A percentile compares a stretch with the other conserved stretches of the same genome.
Evolutionary conservation across 495 filamentous ascomycete species (phyloP).

Genomic region (Staphylotrichum longicolle): DNA sequence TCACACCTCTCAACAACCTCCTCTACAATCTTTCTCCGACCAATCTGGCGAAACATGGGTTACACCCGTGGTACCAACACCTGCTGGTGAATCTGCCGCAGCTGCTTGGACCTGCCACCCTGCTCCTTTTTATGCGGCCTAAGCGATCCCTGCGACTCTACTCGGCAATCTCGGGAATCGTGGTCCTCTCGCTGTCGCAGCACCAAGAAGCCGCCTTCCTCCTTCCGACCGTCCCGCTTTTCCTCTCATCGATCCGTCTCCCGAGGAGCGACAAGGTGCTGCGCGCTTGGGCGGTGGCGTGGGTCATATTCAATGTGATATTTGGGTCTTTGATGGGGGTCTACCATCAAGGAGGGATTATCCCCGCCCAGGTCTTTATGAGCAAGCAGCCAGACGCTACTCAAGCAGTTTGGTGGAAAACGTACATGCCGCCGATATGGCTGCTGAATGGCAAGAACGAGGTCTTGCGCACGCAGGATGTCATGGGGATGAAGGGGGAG

Average conservation of each 20-base stretch:
- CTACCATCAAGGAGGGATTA: slow-evolving; percentile 91
- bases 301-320: slow-evolving; percentile 79
- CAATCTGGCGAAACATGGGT: slow-evolving; percentile 84
- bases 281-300: slow-evolving; percentile 61
- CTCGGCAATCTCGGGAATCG: slow-evolving; percentile 78
- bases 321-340: slow-evolving; percentile 83
- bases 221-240: slow-evolving; percentile 80
- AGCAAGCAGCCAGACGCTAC: slow-evolving; percentile 59
- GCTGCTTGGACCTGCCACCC: slow-evolving; percentile 82
- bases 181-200: slow-evolving; percentile 76
- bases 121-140: slow-evolving; percentile 61
- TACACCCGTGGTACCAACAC: slow-evolving; percentile 92
- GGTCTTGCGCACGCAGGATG: slow-evolving; percentile 65
- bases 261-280: slow-evolving; percentile 53
- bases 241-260: slow-evolving; percentile 77
- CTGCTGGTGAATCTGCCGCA: slow-evolving; percentile 80
- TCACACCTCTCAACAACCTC: slow-evolving; percentile 91
- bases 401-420: slow-evolving; percentile 93
- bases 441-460: slow-evolving; percentile 74
- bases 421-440: slow-evolving; percentile 92
- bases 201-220: slow-evolving; percentile 97
- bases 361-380: slow-evolving; percentile 72
- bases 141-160: slow-evolving; percentile 58
- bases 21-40: slow-evolving; percentile 72
- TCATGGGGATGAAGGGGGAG: slow-evolving; percentile 74